Conservation (phyloP, 768 basidiomycete genomes). For the Mycena alexandri region DNA sequence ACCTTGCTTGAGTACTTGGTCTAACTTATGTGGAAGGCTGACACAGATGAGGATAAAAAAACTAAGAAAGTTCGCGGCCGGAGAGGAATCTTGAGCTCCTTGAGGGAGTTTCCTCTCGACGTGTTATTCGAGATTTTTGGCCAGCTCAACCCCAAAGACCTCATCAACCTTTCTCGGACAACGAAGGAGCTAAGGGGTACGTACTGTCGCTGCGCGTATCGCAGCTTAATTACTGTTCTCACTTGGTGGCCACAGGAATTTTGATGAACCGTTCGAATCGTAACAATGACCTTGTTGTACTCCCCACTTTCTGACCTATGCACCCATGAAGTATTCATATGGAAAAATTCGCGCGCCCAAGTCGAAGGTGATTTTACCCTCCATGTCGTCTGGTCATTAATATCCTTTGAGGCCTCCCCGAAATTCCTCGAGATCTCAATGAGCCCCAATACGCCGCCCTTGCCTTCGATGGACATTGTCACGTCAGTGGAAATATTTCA, state of each 20-base stretch:
- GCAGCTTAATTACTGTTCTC: not conserved
- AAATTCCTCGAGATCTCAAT: conserved; percentile 57
- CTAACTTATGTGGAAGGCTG: not conserved
- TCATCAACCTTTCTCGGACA: conserved; percentile 60
- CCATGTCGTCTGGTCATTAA: not conserved
- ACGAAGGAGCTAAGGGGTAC: conserved; percentile 52
- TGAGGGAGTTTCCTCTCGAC: conserved; percentile 45
- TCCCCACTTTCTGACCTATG: not conserved
- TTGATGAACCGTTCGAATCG: conserved; percentile 50
- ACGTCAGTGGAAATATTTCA: conserved; percentile 48
- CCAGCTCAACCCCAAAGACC: conserved; percentile 58
- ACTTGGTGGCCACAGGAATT: conserved; percentile 36
- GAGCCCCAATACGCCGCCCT: conserved; percentile 61
- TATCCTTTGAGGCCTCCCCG: conserved; percentile 48
- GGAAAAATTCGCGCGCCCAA: conserved; percentile 50
- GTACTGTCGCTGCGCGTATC: not conserved
- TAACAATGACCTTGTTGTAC: not conserved
- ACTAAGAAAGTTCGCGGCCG: conserved; percentile 27
- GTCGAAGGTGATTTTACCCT: conserved; percentile 35
- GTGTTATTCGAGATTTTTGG: conserved; percentile 57
- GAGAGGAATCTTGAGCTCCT: conserved; percentile 23
- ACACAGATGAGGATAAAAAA: conserved; percentile 14
- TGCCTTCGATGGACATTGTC: conserved; percentile 58
- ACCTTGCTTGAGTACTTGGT: not conserved
- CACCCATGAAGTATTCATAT: conserved; percentile 47